Base-by-base conservation (phyloP, 441 rosid species). In the Sinapis alba region DNA sequence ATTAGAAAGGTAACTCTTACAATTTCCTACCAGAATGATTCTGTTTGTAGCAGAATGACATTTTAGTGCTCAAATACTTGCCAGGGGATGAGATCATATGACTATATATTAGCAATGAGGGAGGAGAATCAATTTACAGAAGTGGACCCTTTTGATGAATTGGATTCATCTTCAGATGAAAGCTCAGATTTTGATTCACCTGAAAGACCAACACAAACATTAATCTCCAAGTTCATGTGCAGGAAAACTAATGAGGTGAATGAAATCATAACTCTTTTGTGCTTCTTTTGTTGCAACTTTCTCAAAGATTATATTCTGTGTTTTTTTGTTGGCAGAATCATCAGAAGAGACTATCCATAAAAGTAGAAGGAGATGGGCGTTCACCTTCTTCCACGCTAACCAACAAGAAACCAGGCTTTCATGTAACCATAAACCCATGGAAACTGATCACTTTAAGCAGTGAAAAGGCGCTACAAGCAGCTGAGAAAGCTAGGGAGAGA, bases 21-120 rank as follows among this genome's bases (percentile, higher is more conserved):
- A 9, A 19, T 65, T 24, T 53, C 15, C 30, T 11, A 67, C 16
- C 19, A 50, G 23, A 18, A 50, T 50, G 23, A 50, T 50, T 18
- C 56, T 7, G 21, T 50, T 50, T 50, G 56, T 50, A 18, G 56
- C n/a, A n/a, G n/a, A n/a, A n/a, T 50, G 56, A 50, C 23, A 50
- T 50, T 50, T 16, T 18, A 50, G 21, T 50, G 21, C 51, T 45
- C 51, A 45, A 45, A 45, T 45, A 47, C 19, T 18, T 50, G 56
- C 56, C 85, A 91, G 97, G 99, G 98, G 78, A 96, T 93, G 86
- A 92, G 97, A 85, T 93, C 98, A 57, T 96, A 96, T 81, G 97
- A 96, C 77, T 93, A 92, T 70, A 93, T 93, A 81, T 79, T 91
- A 86, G 99, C 99, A 2, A 91, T 93, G 97, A 91, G 84, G 78